Evolutionary conservation across 2,329 filamentous ascomycete species (phyloP), one percentile per base, ranked within the genome.

Genomic region (Colletotrichum karsti): DNA sequence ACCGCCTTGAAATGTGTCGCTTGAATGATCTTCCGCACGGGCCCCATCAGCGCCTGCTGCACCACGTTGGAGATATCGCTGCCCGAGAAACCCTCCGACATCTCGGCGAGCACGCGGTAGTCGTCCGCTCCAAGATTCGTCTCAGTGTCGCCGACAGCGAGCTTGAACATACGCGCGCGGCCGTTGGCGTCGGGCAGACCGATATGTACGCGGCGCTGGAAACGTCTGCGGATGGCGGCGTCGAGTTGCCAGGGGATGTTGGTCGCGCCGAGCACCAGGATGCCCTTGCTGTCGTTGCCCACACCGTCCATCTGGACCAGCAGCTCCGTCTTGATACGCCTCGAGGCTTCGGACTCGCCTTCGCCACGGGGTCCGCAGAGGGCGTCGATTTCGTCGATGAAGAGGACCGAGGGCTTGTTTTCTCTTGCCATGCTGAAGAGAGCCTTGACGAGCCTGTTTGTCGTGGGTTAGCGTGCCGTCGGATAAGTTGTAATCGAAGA

Each of bases 221-320:
- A 99, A 76, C 96, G 93, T 80, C 96, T 90, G 73, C 96, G 91
- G 74, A 99, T 99, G 73, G 96, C 96, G 10, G 94, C 93, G 79
- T 99, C 96, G 54, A 99, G 87, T 84, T 99, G 95, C 96, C 96
- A 99, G 18, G 96, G 96, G 70, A 99, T 98, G 78, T 99, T 99
- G 63, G 96, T 99, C 60, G 96, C 96, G 69, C 96, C 96, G 4
- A 99, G 88, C 42, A 99, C 97, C 24, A 99, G 85, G 8, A 99
- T 95, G 20, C 95, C 96, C 75, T 92, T 94, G 70, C 92, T 95
- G 80, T 99, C 96, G 71, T 97, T 95, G 70, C 96, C 97, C 9
- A 99, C 96, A 82, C 96, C 97, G 75, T 99, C 96, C 96, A 99
- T 99, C 81, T 99, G 96, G 18, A 99, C 95, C 13, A 99, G 90